A percentile compares a stretch with the other conserved stretches of the same genome.
phyloP scores from a whole-genome alignment of 148 eudicot genomes.

The Fagopyrum tataricum region DNA sequence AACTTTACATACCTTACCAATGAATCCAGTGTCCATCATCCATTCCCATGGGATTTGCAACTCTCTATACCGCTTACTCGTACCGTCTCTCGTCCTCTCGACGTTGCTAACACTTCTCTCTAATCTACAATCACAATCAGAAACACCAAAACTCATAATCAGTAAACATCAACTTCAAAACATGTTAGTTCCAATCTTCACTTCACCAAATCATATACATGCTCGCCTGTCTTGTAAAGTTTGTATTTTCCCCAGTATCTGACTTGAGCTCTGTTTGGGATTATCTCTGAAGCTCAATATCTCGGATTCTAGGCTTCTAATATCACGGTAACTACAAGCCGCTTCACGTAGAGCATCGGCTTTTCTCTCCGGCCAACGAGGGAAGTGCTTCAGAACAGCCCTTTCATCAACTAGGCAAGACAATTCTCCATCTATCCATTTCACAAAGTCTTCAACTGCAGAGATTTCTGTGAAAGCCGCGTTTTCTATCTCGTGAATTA shows the following conservation, averaged over 20 bases:
- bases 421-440: conserved; percentile 70
- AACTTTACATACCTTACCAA: conserved; percentile 54
- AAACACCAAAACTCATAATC: conserved; percentile 1
- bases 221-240: conserved; percentile 77
- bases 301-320: conserved; percentile 50
- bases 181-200: neutral
- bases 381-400: conserved; percentile 82
- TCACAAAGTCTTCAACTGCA: conserved; percentile 56
- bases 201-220: conserved; percentile 19
- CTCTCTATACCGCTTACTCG: conserved; percentile 51
- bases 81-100: conserved; percentile 59
- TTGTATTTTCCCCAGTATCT: conserved; percentile 52
- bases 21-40: conserved; percentile 59
- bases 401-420: conserved; percentile 79
- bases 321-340: conserved; percentile 57
- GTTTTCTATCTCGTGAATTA: conserved; percentile 40
- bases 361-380: conserved; percentile 78
- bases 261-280: conserved; percentile 35
- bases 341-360: conserved; percentile 84
- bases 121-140: conserved; percentile 35
- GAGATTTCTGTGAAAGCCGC: conserved; percentile 60
- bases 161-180: neutral
- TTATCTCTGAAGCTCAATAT: conserved; percentile 42
- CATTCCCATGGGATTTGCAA: conserved; percentile 70
- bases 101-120: conserved; percentile 46